Conservation (phyloP, 2,329 filamentous ascomycete genomes). For the Pseudogymnoascus sp. region DNA sequence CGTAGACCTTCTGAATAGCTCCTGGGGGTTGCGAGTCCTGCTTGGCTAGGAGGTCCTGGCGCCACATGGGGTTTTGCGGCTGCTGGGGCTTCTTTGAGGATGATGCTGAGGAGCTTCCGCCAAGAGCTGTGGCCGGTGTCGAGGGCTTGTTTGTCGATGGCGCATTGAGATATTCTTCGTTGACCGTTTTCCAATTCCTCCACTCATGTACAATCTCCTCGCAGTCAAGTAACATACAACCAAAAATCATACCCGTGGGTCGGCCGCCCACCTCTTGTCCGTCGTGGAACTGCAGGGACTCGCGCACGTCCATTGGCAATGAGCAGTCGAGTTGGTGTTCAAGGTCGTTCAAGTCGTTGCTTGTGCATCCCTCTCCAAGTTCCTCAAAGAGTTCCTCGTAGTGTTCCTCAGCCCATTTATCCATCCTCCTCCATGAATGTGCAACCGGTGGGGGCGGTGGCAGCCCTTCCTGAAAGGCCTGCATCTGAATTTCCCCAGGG, state of each 20-base stretch:
- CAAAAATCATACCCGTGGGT: constrained; percentile 87
- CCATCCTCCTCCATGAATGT: constrained; percentile 92
- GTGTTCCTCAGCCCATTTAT: constrained; percentile 87
- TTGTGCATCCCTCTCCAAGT: constrained; percentile 81
- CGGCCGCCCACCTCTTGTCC: constrained; percentile 91
- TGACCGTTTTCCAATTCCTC: constrained; percentile 92
- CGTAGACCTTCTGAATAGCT: constrained; percentile 84
- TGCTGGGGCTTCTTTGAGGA: constrained; percentile 54
- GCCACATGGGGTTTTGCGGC: constrained; percentile 58
- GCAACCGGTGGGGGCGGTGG: constrained; percentile 79
- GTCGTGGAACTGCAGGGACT: constrained; percentile 84
- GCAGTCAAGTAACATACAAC: constrained; percentile 92
- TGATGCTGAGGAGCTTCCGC: constrained; percentile 56
- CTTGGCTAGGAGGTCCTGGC: constrained; percentile 71
- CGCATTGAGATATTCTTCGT: constrained; percentile 67
- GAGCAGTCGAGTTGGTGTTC: constrained; percentile 95
- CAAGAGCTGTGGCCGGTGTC: constrained; percentile 62
- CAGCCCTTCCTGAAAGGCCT: constrained; percentile 84
- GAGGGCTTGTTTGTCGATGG: constrained; percentile 50
- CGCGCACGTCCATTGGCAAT: constrained; percentile 83
- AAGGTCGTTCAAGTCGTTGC: constrained; percentile 92
- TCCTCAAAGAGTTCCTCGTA: constrained; percentile 94
- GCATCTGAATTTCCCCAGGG: constrained; percentile 87
- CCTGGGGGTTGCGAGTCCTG: constrained; percentile 84
- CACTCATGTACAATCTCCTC: constrained; percentile 98